phyloP scores from a whole-genome alignment of 225 moss, liverwort and hornwort species.

The Physcomitrium patens region DNA sequence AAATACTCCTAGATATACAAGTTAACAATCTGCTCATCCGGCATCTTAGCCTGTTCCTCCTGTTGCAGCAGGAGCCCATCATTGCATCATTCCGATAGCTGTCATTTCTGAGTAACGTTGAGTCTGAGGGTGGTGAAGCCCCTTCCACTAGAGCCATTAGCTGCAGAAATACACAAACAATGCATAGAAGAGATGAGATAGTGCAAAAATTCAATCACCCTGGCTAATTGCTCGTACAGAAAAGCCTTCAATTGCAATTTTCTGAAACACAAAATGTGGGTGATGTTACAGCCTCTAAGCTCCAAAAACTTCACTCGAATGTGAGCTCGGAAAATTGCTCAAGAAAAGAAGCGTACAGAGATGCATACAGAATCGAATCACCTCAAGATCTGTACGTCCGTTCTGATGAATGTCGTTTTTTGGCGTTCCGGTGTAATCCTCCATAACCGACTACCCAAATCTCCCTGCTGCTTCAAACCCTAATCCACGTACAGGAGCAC shows the following conservation, averaged over 20 bases:
- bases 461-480: constrained; percentile 27
- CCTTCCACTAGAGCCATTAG: constrained; percentile 24
- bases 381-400: constrained; percentile 44
- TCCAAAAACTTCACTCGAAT: neutral
- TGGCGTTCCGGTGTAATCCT: constrained; percentile 29
- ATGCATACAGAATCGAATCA: constrained; percentile 4
- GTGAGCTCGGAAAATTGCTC: neutral
- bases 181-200: neutral
- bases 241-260: too few species aligned
- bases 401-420: constrained; percentile 34
- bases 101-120: constrained; percentile 23
- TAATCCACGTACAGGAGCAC: constrained; percentile 28
- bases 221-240: too few species aligned
- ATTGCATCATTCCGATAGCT: constrained; percentile 24
- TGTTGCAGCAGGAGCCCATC: constrained; percentile 6
- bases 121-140: constrained; percentile 11
- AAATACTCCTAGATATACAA: constrained; percentile 15
- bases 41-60: constrained; percentile 12
- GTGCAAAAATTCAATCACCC: neutral
- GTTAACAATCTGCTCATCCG: constrained; percentile 24
- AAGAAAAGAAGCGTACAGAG: neutral
- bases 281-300: neutral
- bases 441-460: constrained; percentile 31
- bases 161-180: constrained; percentile 17
- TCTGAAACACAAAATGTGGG: neutral